Evolutionary conservation across 148 eudicot species (phyloP).

Genomic region (Arctostaphylos glauca): DNA sequence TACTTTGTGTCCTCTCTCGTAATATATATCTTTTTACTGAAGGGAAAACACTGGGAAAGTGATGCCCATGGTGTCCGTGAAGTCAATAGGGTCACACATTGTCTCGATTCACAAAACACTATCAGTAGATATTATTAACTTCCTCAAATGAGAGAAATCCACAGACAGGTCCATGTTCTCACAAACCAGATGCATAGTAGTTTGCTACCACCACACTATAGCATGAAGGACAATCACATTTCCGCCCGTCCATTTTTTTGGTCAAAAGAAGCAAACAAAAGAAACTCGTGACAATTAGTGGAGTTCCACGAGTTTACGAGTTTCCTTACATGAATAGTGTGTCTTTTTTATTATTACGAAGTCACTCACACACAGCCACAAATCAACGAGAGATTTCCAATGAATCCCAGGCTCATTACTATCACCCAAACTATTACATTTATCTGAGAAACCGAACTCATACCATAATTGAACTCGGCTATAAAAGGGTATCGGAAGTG

Average conservation of each 20-base stretch:
- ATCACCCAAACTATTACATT: neutral
- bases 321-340: neutral
- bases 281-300: neutral
- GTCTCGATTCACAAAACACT: neutral
- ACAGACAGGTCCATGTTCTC: neutral
- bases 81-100: neutral
- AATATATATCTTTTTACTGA: neutral
- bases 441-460: constrained; percentile 16
- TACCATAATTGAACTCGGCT: constrained; percentile 85
- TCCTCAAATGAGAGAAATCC: neutral
- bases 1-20: neutral
- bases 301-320: neutral
- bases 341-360: neutral
- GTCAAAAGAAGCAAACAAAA: neutral
- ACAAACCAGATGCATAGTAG: neutral
- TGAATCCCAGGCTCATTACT: neutral
- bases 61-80: neutral
- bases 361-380: constrained; percentile 6
- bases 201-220: neutral
- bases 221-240: neutral
- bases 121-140: neutral
- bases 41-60: neutral
- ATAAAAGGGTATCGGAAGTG: constrained; percentile 67
- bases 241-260: no score
- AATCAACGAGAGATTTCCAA: neutral